phyloP scores from a whole-genome alignment of 2,329 filamentous ascomycete species.

The Lachnellula hyalina region DNA sequence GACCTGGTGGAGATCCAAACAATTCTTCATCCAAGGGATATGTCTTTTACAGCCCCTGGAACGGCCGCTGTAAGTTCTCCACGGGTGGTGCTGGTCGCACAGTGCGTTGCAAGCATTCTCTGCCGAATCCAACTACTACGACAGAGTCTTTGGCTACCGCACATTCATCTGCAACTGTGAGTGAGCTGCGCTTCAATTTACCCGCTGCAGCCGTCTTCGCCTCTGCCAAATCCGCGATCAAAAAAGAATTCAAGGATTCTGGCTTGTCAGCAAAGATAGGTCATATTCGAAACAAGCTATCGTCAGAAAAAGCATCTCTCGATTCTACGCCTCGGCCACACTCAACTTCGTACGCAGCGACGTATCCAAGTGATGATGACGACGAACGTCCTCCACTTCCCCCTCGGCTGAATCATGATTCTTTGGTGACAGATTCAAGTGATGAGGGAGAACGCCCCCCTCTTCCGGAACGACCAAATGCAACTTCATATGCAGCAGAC shows the following conservation, averaged over 20 bases:
- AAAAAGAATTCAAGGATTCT: background rate
- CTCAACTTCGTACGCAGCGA: conserved; percentile 19
- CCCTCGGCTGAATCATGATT: conserved; percentile 14
- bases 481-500: background rate
- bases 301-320: conserved; percentile 23
- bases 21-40: conserved; percentile 49
- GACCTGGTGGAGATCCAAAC: conserved; percentile 4
- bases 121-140: conserved; percentile 41
- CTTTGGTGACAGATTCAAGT: conserved; percentile 11
- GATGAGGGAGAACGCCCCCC: conserved; percentile 6
- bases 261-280: conserved; percentile 16
- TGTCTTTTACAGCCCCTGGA: conserved; percentile 80
- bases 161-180: conserved; percentile 43
- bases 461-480: background rate
- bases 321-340: conserved; percentile 16
- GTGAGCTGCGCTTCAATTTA: conserved; percentile 86
- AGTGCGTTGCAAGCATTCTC: conserved; percentile 68
- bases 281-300: conserved; percentile 29
- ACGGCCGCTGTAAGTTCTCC: conserved; percentile 77
- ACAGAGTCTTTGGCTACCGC: conserved; percentile 8
- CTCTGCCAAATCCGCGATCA: conserved; percentile 13
- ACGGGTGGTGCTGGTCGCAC: conserved; percentile 72
- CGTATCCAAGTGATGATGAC: conserved; percentile 23
- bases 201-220: conserved; percentile 52
- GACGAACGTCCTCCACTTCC: conserved; percentile 23